Conservation (phyloP, 352 stramenopile genomes). For the Phytophthora capsici region DNA sequence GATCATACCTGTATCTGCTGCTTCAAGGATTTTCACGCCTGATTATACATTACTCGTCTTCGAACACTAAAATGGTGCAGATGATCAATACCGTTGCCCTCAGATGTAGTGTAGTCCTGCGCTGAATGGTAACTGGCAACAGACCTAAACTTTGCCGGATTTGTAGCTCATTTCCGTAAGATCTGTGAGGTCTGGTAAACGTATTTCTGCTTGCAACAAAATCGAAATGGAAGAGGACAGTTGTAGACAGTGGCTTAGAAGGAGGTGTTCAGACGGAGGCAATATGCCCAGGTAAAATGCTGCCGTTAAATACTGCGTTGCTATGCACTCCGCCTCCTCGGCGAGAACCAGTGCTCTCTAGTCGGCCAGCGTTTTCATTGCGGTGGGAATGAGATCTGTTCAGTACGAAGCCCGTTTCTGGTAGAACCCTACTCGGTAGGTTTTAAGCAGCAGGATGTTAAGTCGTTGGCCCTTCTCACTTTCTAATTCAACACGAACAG, state of each 20-base stretch:
- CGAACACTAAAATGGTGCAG: too few species aligned
- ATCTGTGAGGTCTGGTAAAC: too few species aligned
- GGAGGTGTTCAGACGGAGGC: too few species aligned
- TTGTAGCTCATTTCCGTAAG: background rate
- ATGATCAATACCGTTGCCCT: too few species aligned
- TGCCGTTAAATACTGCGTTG: background rate
- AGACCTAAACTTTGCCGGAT: background rate
- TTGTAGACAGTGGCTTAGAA: too few species aligned
- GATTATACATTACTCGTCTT: too few species aligned
- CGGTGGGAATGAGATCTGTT: conserved; percentile 5
- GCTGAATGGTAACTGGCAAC: conserved; percentile 1
- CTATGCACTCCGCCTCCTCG: background rate
- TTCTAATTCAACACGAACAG: conserved; percentile 21
- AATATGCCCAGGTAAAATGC: background rate
- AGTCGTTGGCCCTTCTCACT: conserved; percentile 22
- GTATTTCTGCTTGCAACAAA: too few species aligned
- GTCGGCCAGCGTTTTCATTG: background rate
- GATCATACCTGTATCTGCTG: too few species aligned
- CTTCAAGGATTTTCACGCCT: too few species aligned
- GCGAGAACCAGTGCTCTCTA: background rate
- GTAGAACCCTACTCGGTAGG: background rate
- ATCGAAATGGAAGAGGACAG: too few species aligned
- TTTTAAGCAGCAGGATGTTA: conserved; percentile 9
- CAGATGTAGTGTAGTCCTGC: too few species aligned
- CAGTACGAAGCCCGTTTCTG: background rate